These are phyloP conservation scores for Anthostomella pinea DNA, from an alignment of 2,329 filamentous ascomycete species.

Conservation along the genomic window DNA sequence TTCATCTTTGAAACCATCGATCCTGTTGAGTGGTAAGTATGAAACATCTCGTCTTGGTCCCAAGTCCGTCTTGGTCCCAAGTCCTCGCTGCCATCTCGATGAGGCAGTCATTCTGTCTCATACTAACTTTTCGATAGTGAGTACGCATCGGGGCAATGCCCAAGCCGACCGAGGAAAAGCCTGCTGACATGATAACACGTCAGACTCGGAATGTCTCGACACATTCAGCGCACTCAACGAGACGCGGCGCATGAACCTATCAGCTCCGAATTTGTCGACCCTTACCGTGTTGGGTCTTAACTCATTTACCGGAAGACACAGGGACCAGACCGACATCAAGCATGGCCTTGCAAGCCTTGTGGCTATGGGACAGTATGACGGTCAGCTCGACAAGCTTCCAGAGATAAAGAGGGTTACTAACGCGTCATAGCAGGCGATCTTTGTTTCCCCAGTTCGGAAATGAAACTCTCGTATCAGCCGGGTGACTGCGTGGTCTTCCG, in stretches of 20 bases:
- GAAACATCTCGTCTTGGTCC: too few species aligned
- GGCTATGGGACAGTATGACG: constrained; percentile 5
- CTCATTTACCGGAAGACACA: constrained; percentile 4
- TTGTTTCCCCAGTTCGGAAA: constrained; percentile 5
- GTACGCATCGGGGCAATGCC: too few species aligned
- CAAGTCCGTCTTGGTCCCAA: too few species aligned
- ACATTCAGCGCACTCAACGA: constrained; percentile 3
- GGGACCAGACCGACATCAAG: constrained; percentile 5
- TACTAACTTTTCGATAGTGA: too few species aligned
- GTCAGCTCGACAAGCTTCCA: not conserved
- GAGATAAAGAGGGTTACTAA: not conserved
- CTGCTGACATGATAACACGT: too few species aligned
- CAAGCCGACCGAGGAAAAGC: too few species aligned
- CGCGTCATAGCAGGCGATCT: constrained; percentile 6
- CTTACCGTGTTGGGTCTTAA: constrained; percentile 4
- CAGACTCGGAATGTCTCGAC: constrained; percentile 5
- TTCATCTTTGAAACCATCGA: constrained; percentile 4
- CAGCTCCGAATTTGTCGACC: constrained; percentile 3
- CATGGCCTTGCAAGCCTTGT: constrained; percentile 5
- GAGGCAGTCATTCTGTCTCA: too few species aligned
- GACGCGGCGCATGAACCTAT: constrained; percentile 1
- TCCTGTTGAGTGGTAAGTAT: constrained; percentile 6
- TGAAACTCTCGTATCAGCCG: constrained; percentile 3
- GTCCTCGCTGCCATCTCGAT: too few species aligned
- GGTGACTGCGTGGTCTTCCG: constrained; percentile 7